Evolutionary conservation across 371 early-diverging fungal species (phyloP).

Genomic region (Rhizopus stolonifer): DNA sequence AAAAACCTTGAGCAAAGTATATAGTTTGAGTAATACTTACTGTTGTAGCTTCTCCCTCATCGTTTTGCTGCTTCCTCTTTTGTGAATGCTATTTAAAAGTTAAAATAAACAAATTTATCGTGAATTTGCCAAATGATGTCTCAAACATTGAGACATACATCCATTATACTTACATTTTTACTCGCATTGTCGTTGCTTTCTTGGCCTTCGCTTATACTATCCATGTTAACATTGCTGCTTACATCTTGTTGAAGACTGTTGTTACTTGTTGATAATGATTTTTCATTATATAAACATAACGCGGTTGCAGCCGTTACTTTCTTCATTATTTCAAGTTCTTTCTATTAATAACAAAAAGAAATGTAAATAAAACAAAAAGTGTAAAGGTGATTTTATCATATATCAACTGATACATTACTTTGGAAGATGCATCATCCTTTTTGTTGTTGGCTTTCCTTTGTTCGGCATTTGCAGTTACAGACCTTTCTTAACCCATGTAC

Average conservation of each 20-base stretch:
- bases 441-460: no score
- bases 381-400: no score
- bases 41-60: conserved; percentile 7
- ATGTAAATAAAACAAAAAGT: not conserved
- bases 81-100: conserved; percentile 8
- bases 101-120: conserved; percentile 4
- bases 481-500: no score
- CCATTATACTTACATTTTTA: conserved; percentile 6
- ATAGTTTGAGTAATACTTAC: conserved; percentile 8
- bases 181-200: not conserved
- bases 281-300: conserved; percentile 5
- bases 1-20: conserved; percentile 10
- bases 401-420: no score
- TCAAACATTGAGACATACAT: conserved; percentile 5
- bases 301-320: not conserved
- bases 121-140: conserved; percentile 3
- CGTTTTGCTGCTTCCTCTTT: not conserved
- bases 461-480: no score
- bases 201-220: not conserved
- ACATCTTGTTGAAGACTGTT: conserved; percentile 1
- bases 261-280: conserved; percentile 4
- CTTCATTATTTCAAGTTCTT: not conserved
- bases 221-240: not conserved
- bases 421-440: no score
- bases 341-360: not conserved